phyloP scores from a whole-genome alignment of 2,329 filamentous ascomycete species.

The Hymenoscyphus infarciens region DNA sequence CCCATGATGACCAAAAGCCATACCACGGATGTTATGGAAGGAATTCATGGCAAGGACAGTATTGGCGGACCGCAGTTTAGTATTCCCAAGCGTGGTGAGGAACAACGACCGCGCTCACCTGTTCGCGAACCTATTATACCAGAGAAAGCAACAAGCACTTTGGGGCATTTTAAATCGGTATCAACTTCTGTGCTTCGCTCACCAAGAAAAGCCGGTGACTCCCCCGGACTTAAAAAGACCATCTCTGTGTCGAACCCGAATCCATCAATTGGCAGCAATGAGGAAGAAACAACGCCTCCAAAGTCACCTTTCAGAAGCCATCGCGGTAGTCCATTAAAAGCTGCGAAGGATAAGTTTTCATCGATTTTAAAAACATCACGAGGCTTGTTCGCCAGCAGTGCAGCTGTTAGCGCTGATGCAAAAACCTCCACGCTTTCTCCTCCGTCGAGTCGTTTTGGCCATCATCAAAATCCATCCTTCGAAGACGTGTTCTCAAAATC shows the following conservation, averaged over 20 bases:
- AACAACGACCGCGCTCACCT: slow-evolving; percentile 34
- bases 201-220: slow-evolving; percentile 39
- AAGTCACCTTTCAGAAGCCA: slow-evolving; percentile 56
- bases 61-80: slow-evolving; percentile 47
- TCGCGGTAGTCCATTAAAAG: slow-evolving; percentile 78
- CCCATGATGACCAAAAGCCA: slow-evolving; percentile 57
- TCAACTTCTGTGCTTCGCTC: slow-evolving; percentile 59
- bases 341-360: slow-evolving; percentile 88
- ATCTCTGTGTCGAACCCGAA: slow-evolving; percentile 57
- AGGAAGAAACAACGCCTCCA: slow-evolving; percentile 29
- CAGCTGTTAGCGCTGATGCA: slow-evolving; percentile 58
- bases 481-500: slow-evolving; percentile 41
- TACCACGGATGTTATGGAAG: slow-evolving; percentile 59
- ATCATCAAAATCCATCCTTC: slow-evolving; percentile 45
- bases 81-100: slow-evolving; percentile 41
- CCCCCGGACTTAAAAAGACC: slow-evolving; percentile 50
- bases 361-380: slow-evolving; percentile 87
- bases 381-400: slow-evolving; percentile 77
- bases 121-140: slow-evolving; percentile 30
- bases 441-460: slow-evolving; percentile 45
- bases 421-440: slow-evolving; percentile 57
- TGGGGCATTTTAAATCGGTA: slow-evolving; percentile 57
- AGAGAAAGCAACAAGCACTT: slow-evolving; percentile 32
- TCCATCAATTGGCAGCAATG: slow-evolving; percentile 48
- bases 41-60: slow-evolving; percentile 46